These are phyloP conservation scores for Tulasnella sp. DNA, from an alignment of 768 basidiomycete genomes.

Conservation along the genomic window DNA sequence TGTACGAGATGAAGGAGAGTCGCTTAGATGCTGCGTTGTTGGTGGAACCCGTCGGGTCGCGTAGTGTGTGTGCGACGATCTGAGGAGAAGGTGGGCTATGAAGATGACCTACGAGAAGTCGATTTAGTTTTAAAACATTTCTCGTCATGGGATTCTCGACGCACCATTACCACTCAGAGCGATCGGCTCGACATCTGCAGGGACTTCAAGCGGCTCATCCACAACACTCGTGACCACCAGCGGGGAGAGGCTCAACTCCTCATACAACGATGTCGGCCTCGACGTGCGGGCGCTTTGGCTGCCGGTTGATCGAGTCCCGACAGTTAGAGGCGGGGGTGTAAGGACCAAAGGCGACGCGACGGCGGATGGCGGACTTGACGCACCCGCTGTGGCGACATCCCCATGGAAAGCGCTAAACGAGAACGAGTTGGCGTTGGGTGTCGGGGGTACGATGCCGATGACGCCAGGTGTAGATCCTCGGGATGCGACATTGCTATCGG, in stretches of 20 bases:
- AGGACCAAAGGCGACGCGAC: constrained; percentile 8
- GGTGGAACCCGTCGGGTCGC: constrained; percentile 31
- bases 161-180: constrained; percentile 9
- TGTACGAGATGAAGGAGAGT: constrained; percentile 82
- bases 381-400: background rate
- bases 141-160: background rate
- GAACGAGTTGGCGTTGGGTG: constrained; percentile 11
- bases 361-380: constrained; percentile 10
- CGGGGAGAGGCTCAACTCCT: constrained; percentile 9
- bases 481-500: background rate
- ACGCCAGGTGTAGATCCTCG: background rate
- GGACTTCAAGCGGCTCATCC: background rate
- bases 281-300: background rate
- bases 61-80: background rate
- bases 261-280: constrained; percentile 2
- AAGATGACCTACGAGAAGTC: background rate
- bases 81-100: constrained; percentile 4
- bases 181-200: constrained; percentile 12
- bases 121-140: no score
- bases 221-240: background rate
- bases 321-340: background rate
- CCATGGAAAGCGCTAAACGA: background rate
- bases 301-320: background rate
- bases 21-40: constrained; percentile 46
- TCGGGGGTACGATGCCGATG: constrained; percentile 13